Base-by-base conservation (phyloP, 2,329 filamentous ascomycete species). In the Sclerotinia sclerotiorum region DNA sequence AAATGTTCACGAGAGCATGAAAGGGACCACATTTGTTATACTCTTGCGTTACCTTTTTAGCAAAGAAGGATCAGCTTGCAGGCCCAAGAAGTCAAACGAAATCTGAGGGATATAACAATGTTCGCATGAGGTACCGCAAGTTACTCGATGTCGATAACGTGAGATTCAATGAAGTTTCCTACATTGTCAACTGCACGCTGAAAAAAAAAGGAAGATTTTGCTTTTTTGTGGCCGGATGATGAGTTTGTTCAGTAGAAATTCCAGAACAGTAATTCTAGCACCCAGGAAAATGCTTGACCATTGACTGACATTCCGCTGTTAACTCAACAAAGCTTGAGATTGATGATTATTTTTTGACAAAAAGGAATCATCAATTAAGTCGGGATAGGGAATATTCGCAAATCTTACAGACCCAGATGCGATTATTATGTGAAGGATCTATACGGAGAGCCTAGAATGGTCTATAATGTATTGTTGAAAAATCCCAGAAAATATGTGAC, bases 361-460 rank as follows among this genome's bases (percentile, higher is more conserved):
- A 42, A 10, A 10, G 39, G 39, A 42, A 17, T 42, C 39, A 42
- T 17, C 39, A 15, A 42, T 42, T 5, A 42, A 42, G 13, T 42
- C 39, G 1, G 35, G n/a, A n/a, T 65, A 56, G 19, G 1, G 24
- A 11, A 55, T 48, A 17, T 27, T 56, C 44, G 15, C 27, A 17
- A 21, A 56, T 13, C 29, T 56, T 17, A 56, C 39, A 46, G 51
- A 56, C 39, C 35, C 5, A 6, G 17, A 46, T 29, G 39, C n/a
- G 27, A 65, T 17, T 46, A 56, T n/a, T 32, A 19, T 13, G 15
- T 65, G n/a, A 56, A 56, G 39, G 46, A 29, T 65, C 17, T 65
- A 3, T 39, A 39, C 1, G 39, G 11, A 39, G 11, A 39, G 39
- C 11, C 39, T 39, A 13, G 11, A 11, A n/a, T 39, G 39, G 39